Percentiles rank a stretch among this genome's conserved stretches.
Evolutionary conservation across 1,284 basidiomycete species (phyloP).

Genomic region (Wolfiporia cocos): DNA sequence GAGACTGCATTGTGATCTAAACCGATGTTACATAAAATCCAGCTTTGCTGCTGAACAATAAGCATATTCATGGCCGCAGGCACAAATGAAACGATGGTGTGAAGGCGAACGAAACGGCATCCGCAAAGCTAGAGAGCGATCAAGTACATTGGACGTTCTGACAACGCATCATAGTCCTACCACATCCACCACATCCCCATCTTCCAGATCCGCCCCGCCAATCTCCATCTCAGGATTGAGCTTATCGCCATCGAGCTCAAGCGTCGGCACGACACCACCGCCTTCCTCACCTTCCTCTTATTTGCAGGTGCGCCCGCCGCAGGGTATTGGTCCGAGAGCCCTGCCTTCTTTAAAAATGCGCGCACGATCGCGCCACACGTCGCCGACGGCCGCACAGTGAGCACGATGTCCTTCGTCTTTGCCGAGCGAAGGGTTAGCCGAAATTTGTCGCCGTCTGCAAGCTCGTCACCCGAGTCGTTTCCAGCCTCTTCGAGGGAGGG

Average conservation of each 20-base stretch:
- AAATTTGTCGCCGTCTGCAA: constrained; percentile 40
- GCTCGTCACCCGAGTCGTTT: constrained; percentile 19
- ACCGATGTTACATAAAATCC: too few relatives aligned
- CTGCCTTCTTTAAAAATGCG: constrained; percentile 62
- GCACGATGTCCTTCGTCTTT: constrained; percentile 45
- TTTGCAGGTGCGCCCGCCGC: constrained; percentile 9
- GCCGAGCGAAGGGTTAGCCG: constrained; percentile 59
- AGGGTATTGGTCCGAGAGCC: constrained; percentile 47
- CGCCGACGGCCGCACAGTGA: constrained; percentile 67
- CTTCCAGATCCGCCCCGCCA: constrained; percentile 61
- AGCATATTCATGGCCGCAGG: too few relatives aligned
- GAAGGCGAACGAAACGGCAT: too few relatives aligned
- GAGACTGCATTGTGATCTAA: too few relatives aligned
- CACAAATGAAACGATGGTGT: too few relatives aligned
- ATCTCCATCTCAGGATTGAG: constrained; percentile 52
- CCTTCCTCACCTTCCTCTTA: constrained; percentile 23
- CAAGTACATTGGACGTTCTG: too few relatives aligned
- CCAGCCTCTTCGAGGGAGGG: constrained; percentile 16
- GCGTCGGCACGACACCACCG: constrained; percentile 35
- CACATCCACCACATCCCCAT: constrained; percentile 72
- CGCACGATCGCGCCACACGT: constrained; percentile 68
- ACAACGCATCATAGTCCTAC: constrained; percentile 55
- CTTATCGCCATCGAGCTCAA: constrained; percentile 66
- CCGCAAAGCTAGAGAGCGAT: too few relatives aligned
- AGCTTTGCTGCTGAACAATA: too few relatives aligned